Percentiles rank a stretch among this genome's conserved stretches.
Evolutionary conservation across 1,284 basidiomycete species (phyloP).

Genomic region (Rhodotorula sp.): DNA sequence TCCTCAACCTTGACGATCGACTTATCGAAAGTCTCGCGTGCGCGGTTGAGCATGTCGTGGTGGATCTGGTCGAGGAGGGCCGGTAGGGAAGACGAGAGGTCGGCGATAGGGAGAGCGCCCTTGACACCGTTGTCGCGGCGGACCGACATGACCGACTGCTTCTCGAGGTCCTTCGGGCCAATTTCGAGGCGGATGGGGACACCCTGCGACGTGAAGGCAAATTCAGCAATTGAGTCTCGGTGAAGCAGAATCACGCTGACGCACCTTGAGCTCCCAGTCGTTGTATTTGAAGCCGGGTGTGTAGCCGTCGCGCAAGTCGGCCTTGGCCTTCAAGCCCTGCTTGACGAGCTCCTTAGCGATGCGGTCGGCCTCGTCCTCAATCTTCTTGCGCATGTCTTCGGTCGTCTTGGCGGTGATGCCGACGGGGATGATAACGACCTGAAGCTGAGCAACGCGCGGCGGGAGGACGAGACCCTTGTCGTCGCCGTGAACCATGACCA

Average conservation of each 20-base stretch:
- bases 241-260: slow-evolving; percentile 12
- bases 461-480: slow-evolving; percentile 96
- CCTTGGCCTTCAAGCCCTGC: slow-evolving; percentile 76
- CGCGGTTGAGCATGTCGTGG: slow-evolving; percentile 77
- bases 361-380: slow-evolving; percentile 70
- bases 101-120: slow-evolving; percentile 65
- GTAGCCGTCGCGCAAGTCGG: slow-evolving; percentile 90
- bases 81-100: slow-evolving; percentile 62
- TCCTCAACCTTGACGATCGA: slow-evolving; percentile 70
- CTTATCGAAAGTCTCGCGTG: slow-evolving; percentile 71
- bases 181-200: slow-evolving; percentile 96
- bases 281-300: slow-evolving; percentile 99
- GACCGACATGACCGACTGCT: slow-evolving; percentile 76
- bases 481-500: slow-evolving; percentile 99
- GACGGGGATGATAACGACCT: slow-evolving; percentile 89
- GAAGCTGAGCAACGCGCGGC: slow-evolving; percentile 86
- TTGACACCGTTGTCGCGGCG: slow-evolving; percentile 83
- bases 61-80: slow-evolving; percentile 82
- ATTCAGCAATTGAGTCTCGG: neutral
- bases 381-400: slow-evolving; percentile 62
- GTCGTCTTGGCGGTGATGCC: slow-evolving; percentile 80
- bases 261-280: slow-evolving; percentile 95
- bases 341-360: slow-evolving; percentile 60
- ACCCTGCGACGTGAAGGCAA: slow-evolving; percentile 57
- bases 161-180: slow-evolving; percentile 86